Base-by-base conservation (phyloP, 2,329 filamentous ascomycete species). In the Clarireedia homoeocarpa region DNA sequence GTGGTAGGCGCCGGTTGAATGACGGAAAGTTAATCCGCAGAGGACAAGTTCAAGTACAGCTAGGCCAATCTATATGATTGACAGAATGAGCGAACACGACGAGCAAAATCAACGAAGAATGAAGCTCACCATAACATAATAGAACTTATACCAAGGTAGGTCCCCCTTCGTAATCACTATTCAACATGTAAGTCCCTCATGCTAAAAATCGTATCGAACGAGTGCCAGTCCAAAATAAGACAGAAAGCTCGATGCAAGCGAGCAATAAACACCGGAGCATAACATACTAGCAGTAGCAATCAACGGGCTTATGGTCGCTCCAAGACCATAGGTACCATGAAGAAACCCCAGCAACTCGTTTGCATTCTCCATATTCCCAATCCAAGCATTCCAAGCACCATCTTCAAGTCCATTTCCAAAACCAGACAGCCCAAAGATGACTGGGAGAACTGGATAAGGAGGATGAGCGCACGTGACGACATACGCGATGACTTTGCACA, bases 331-430 rank as follows among this genome's bases (percentile, higher is more conserved):
- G 30, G 81, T 79, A 1, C 82, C 86, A 67, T 91, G 87, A 26
- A 91, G 71, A 58, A 91, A 76, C 0, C 88, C 88, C 1, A 91
- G 77, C 1, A 91, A 72, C 66, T 90, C 83, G 66, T 91, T 91
- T 7, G 86, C 80, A 57, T 61, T 63, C 24, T 59, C 48, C 83
- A 92, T 88, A 63, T 84, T 86, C 9, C 88, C 88, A 23, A 81
- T 69, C 76, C 78, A 82, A 10, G 78, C 79, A 65, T 83, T 83
- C 73, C 78, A 84, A 3, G 73, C 78, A 57, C 74, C 77, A 62
- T 83, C 86, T 56, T 82, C 76, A 23, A 89, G 71, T 4, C 87
- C 87, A 65, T 84, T 89, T 1, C 86, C 87, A 52, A 88, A 83
- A 1, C 86, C 87, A 2, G 81, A 78, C 7, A 90, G 70, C 47